Percentiles rank a stretch among this genome's conserved stretches.
These are phyloP conservation scores for Erodium trifolium DNA, from an alignment of 441 rosid genomes.

Conservation along the genomic window DNA sequence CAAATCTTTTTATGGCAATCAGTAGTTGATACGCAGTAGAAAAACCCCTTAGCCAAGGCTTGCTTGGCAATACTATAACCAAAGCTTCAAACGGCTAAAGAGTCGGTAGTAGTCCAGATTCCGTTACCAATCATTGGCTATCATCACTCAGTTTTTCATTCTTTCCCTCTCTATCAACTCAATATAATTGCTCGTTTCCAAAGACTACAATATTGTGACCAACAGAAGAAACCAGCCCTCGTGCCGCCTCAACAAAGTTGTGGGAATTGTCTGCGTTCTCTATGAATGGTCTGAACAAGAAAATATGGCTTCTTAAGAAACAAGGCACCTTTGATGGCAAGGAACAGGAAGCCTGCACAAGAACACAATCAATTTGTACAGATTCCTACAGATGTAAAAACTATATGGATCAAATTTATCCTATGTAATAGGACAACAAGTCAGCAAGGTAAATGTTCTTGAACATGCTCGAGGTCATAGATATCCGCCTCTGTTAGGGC, in stretches of 20 bases:
- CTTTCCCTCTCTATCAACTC: neutral
- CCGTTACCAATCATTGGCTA: neutral
- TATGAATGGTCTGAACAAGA: neutral
- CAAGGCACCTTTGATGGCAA: neutral
- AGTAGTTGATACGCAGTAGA: slow-evolving; percentile 14
- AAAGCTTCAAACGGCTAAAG: neutral
- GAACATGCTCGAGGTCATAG: neutral
- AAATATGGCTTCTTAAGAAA: slow-evolving; percentile 2
- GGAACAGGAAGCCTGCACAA: neutral
- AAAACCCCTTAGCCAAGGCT: slow-evolving; percentile 7
- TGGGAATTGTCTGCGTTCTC: neutral
- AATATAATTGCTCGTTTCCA: neutral
- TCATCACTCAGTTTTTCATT: neutral
- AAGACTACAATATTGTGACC: neutral
- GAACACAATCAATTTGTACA: neutral
- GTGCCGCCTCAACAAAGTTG: neutral
- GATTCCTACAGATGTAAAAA: neutral
- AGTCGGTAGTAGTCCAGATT: neutral
- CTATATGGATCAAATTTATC: neutral
- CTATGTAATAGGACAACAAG: neutral
- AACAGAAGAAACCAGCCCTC: neutral
- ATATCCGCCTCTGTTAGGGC: neutral
- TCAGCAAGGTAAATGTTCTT: neutral
- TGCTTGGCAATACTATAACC: neutral
- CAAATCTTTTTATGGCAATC: slow-evolving; percentile 10